Percentiles rank a stretch among this genome's conserved stretches.
Evolutionary conservation across 257 asterid genomes (phyloP).

Genomic region (Coffea eugenioides): DNA sequence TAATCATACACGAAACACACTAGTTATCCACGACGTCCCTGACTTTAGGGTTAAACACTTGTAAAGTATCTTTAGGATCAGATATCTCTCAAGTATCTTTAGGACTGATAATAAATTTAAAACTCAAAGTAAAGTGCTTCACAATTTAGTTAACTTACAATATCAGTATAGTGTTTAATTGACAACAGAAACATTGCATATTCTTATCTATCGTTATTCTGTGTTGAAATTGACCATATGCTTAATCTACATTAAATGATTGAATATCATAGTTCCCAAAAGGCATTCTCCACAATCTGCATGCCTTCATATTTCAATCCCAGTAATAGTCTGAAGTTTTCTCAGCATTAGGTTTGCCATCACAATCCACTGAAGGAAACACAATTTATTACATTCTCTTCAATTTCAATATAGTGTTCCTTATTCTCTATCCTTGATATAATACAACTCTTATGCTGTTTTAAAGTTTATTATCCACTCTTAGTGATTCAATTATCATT

Average conservation of each 20-base stretch:
- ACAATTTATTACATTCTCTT: neutral
- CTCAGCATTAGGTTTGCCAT: neutral
- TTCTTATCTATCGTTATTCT: neutral
- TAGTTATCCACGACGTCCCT: neutral
- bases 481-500: neutral
- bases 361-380: neutral
- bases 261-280: neutral
- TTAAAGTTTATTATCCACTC: neutral
- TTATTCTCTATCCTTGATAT: too few relatives aligned
- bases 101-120: too few relatives aligned
- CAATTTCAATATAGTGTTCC: neutral
- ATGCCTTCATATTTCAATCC: neutral
- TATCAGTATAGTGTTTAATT: neutral
- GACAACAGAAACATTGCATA: neutral
- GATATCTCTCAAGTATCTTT: neutral
- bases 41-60: neutral
- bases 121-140: neutral
- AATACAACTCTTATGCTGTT: neutral
- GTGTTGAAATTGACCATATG: neutral
- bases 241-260: neutral
- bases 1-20: neutral
- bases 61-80: neutral
- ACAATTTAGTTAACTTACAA: neutral
- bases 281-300: neutral
- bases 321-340: neutral